phyloP scores from a whole-genome alignment of 75 land plant species.

The Pinus tabuliformis region DNA sequence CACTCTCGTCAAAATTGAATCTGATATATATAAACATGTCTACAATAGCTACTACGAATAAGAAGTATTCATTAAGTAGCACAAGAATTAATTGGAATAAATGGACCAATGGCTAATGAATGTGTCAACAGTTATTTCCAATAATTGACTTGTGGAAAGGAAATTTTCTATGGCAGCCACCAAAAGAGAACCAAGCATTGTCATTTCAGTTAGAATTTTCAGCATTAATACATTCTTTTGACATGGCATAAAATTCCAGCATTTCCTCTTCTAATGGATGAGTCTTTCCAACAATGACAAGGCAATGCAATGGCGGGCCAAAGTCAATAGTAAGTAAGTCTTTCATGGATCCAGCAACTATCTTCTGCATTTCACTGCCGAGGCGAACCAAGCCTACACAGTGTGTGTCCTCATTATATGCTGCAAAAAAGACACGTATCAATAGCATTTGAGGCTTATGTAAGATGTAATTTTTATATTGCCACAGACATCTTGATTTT shows the following conservation, averaged over 20 bases:
- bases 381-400: conserved; percentile 92
- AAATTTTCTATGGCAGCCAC: too few species aligned
- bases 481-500: not conserved
- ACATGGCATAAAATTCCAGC: conserved; percentile 58
- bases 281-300: conserved; percentile 78
- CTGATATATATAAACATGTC: too few species aligned
- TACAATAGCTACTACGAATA: too few species aligned
- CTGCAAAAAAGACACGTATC: conserved; percentile 32
- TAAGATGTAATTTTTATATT: not conserved
- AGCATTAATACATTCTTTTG: not conserved
- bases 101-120: too few species aligned
- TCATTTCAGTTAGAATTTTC: too few species aligned
- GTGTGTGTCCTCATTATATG: conserved; percentile 56
- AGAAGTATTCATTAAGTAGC: too few species aligned
- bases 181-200: too few species aligned
- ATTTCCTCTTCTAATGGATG: conserved; percentile 96
- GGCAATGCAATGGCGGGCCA: conserved; percentile 91
- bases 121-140: too few species aligned
- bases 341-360: conserved; percentile 81
- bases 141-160: too few species aligned
- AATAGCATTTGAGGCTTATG: not conserved
- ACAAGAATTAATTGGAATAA: too few species aligned
- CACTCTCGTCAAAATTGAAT: too few species aligned
- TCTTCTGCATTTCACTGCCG: conserved; percentile 76
- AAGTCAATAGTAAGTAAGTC: conserved; percentile 74